These are phyloP conservation scores for Protomyces lactucae-debilis DNA, from an alignment of 1,139 yeast species.

Conservation along the genomic window DNA sequence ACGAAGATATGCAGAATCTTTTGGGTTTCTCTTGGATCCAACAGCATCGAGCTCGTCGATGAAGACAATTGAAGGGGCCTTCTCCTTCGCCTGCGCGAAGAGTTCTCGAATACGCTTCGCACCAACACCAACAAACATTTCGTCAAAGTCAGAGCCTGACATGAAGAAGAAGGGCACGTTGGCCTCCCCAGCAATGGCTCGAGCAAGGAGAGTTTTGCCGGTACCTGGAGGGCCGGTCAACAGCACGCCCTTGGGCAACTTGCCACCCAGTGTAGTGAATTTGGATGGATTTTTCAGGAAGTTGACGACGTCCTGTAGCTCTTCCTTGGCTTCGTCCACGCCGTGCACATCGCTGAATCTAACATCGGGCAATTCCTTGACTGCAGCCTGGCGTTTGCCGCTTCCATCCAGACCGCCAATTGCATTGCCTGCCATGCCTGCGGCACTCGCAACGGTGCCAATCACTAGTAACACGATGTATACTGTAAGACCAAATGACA, in stretches of 20 bases:
- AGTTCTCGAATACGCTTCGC: constrained; percentile 95
- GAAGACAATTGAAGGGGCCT: constrained; percentile 94
- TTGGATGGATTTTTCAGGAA: constrained; percentile 93
- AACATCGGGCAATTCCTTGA: constrained; percentile 77
- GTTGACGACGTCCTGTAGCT: constrained; percentile 92
- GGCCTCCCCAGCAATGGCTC: constrained; percentile 99
- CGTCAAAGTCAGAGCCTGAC: constrained; percentile 98
- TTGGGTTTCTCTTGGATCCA: constrained; percentile 96
- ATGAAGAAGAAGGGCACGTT: constrained; percentile 97
- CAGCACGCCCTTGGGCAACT: constrained; percentile 92
- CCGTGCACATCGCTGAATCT: constrained; percentile 92
- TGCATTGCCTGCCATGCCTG: constrained; percentile 48
- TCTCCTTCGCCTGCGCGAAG: constrained; percentile 85
- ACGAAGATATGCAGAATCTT: constrained; percentile 95
- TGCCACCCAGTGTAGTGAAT: constrained; percentile 95
- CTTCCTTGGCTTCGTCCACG: constrained; percentile 97
- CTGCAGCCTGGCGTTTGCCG: constrained; percentile 31
- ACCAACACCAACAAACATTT: constrained; percentile 97
- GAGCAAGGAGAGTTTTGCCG: constrained; percentile 92
- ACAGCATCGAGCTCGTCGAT: constrained; percentile 97
- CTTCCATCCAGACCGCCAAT: constrained; percentile 21
- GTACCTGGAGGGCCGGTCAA: constrained; percentile 99
- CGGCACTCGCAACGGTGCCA: constrained; percentile 46
- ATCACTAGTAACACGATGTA: constrained; percentile 55
- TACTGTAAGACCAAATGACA: constrained; percentile 68